These are phyloP conservation scores for Pulveroboletus sp. DNA, from an alignment of 768 basidiomycete species.

Conservation along the genomic window DNA sequence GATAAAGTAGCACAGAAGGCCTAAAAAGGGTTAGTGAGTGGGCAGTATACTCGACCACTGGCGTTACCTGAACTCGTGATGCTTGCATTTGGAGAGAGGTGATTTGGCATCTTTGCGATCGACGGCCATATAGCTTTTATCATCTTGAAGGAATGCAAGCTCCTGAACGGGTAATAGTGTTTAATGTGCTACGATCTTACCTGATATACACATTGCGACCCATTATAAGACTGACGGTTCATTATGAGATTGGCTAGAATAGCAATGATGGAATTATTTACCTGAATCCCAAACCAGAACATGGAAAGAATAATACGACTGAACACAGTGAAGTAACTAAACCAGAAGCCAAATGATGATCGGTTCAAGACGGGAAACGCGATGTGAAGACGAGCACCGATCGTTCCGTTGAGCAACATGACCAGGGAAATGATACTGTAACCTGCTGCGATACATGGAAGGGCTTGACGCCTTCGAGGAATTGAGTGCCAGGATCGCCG, in stretches of 20 bases:
- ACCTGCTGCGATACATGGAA: slow-evolving; percentile 66
- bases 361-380: slow-evolving; percentile 76
- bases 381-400: slow-evolving; percentile 72
- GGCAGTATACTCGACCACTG: background rate
- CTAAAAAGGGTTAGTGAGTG: slow-evolving; percentile 26
- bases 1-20: slow-evolving; percentile 70
- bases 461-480: slow-evolving; percentile 52
- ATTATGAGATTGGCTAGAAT: background rate
- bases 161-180: background rate
- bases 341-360: slow-evolving; percentile 85
- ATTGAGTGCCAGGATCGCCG: background rate
- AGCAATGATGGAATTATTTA: slow-evolving; percentile 17
- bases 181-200: slow-evolving; percentile 10
- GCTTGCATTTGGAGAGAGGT: slow-evolving; percentile 48
- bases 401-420: slow-evolving; percentile 74
- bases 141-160: slow-evolving; percentile 38
- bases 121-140: slow-evolving; percentile 82
- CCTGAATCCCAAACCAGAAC: slow-evolving; percentile 81
- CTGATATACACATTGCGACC: slow-evolving; percentile 74
- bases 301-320: slow-evolving; percentile 71
- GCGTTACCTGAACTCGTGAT: slow-evolving; percentile 58
- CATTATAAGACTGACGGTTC: slow-evolving; percentile 42
- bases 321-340: slow-evolving; percentile 81
- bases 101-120: slow-evolving; percentile 58
- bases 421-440: slow-evolving; percentile 67